Conservation (phyloP, 371 early-diverging fungal genomes). For the Apophysomyces elegans region DNA sequence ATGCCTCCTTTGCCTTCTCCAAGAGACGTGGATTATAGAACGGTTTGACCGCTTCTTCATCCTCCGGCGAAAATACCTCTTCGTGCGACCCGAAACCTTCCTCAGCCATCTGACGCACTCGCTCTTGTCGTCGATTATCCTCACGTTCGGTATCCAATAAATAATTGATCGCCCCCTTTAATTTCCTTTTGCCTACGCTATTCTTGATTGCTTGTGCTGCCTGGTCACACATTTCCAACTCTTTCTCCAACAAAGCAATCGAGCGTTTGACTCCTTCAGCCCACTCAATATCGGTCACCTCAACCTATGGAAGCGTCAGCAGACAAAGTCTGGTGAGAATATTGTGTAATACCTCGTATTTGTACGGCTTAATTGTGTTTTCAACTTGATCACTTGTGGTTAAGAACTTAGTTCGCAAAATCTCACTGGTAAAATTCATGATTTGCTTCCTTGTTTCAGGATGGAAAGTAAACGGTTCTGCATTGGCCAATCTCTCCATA, state of each 20-base stretch:
- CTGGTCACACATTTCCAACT: constrained; percentile 75
- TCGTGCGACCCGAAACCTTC: constrained; percentile 27
- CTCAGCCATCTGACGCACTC: constrained; percentile 32
- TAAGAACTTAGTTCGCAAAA: constrained; percentile 84
- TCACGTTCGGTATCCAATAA: constrained; percentile 60
- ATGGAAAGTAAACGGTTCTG: constrained; percentile 88
- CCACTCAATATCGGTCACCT: constrained; percentile 93
- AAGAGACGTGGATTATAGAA: constrained; percentile 75
- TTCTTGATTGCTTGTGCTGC: constrained; percentile 75
- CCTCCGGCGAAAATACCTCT: constrained; percentile 21
- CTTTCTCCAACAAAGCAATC: constrained; percentile 73
- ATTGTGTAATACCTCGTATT: constrained; percentile 73
- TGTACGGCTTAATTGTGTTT: constrained; percentile 98
- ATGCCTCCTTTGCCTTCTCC: constrained; percentile 80
- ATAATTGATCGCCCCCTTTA: constrained; percentile 82
- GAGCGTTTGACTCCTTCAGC: constrained; percentile 83
- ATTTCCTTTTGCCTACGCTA: constrained; percentile 77
- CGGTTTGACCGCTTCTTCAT: constrained; percentile 49
- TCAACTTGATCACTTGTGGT: constrained; percentile 96
- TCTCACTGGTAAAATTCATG: constrained; percentile 80
- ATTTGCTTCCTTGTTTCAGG: constrained; percentile 82
- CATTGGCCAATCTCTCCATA: constrained; percentile 79
- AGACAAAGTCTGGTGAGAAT: background rate
- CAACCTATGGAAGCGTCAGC: constrained; percentile 54
- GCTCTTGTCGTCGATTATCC: constrained; percentile 51